Percentiles rank a stretch among this genome's conserved stretches.
These are phyloP conservation scores for Mortierella sp. DNA, from an alignment of 371 early-diverging fungal genomes.

Conservation along the genomic window DNA sequence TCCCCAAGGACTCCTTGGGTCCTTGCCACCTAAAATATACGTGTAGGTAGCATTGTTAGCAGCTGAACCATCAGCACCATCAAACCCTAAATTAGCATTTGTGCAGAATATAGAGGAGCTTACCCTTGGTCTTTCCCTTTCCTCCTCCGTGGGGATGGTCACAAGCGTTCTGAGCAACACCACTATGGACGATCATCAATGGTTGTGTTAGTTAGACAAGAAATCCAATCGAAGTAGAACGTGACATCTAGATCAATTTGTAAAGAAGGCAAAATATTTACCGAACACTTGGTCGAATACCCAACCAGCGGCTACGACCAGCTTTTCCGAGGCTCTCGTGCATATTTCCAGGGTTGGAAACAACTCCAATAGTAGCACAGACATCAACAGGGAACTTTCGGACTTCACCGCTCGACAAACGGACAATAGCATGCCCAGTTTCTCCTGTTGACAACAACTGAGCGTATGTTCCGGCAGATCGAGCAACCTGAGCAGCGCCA, in stretches of 20 bases:
- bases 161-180: constrained; percentile 99
- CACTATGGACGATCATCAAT: constrained; percentile 59
- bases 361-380: constrained; percentile 94
- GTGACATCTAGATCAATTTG: background rate
- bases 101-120: constrained; percentile 16
- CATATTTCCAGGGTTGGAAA: constrained; percentile 93
- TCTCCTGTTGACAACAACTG: constrained; percentile 87
- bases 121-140: constrained; percentile 95
- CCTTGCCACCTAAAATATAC: constrained; percentile 61
- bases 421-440: constrained; percentile 88
- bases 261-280: constrained; percentile 8
- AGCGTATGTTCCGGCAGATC: constrained; percentile 93
- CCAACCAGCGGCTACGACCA: constrained; percentile 87
- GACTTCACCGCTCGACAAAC: constrained; percentile 91
- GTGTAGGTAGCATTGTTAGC: too few species aligned
- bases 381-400: constrained; percentile 90
- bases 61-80: too few species aligned
- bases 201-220: background rate
- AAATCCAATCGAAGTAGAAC: background rate
- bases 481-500: constrained; percentile 87
- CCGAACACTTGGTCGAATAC: constrained; percentile 96
- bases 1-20: constrained; percentile 96
- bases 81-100: background rate
- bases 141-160: constrained; percentile 99
- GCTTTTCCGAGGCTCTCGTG: constrained; percentile 93